These are phyloP conservation scores for Isabelozyma gotoi DNA, from an alignment of 805 yeast species.

Conservation along the genomic window DNA sequence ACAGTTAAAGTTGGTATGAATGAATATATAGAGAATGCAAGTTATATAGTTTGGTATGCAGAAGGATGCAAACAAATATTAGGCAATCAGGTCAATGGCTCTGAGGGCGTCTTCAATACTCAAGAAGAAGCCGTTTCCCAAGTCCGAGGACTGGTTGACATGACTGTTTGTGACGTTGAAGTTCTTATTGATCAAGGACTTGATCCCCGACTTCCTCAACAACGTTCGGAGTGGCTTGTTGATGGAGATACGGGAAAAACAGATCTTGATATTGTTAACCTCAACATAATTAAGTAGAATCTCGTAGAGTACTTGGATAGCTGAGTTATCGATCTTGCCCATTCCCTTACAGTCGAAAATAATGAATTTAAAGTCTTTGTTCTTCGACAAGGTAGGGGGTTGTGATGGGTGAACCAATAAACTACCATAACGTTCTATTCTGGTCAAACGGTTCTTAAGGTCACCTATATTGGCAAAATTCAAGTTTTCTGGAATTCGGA, in stretches of 20 bases:
- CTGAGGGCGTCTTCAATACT: conserved; percentile 59
- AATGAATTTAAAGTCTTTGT: conserved; percentile 50
- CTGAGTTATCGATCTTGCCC: conserved; percentile 77
- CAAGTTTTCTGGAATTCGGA: conserved; percentile 83
- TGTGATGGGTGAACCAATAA: conserved; percentile 73
- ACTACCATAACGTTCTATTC: conserved; percentile 79
- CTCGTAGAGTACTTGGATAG: conserved; percentile 68
- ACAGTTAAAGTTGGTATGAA: no score
- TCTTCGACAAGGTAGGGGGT: conserved; percentile 41
- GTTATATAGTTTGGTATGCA: not conserved
- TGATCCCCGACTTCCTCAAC: conserved; percentile 57
- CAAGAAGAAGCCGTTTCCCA: conserved; percentile 36
- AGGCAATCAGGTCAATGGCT: conserved; percentile 29
- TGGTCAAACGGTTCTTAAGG: conserved; percentile 59
- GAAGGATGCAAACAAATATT: not conserved
- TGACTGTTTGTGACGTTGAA: not conserved
- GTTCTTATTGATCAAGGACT: conserved; percentile 19
- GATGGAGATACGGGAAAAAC: conserved; percentile 60
- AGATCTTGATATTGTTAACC: conserved; percentile 54
- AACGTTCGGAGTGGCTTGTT: conserved; percentile 46
- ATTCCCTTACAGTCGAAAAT: conserved; percentile 80
- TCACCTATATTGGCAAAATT: conserved; percentile 86
- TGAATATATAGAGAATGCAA: not conserved
- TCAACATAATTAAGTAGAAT: conserved; percentile 53
- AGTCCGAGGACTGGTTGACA: conserved; percentile 7